Conservation (phyloP, 169 alveolate genomes). For the Cryptosporidium canis region DNA sequence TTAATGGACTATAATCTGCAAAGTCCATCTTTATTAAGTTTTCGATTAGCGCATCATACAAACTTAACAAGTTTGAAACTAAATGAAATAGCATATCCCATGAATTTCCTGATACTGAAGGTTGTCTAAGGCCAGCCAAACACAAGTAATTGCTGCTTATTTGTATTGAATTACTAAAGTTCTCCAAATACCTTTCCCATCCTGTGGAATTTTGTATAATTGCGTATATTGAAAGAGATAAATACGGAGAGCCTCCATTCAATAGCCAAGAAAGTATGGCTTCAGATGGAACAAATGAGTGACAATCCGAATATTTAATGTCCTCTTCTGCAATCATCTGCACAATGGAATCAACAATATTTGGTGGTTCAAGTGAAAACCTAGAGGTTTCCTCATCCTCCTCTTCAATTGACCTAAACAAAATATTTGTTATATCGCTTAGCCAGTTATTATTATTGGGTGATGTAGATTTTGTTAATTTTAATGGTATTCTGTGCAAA, state of each 20-base stretch:
- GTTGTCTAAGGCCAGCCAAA: not conserved
- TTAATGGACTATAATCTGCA: not conserved
- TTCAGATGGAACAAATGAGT: slow-evolving; percentile 28
- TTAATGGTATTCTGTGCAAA: not conserved
- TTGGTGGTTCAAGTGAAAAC: slow-evolving; percentile 27
- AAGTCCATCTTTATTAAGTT: not conserved
- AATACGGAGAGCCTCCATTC: slow-evolving; percentile 62
- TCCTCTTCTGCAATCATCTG: slow-evolving; percentile 38
- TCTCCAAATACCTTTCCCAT: slow-evolving; percentile 3
- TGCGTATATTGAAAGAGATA: slow-evolving; percentile 40
- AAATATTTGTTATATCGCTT: slow-evolving; percentile 48
- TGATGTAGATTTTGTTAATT: not conserved
- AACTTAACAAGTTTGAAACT: not conserved
- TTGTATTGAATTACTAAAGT: not conserved
- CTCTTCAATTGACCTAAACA: slow-evolving; percentile 69
- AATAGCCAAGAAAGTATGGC: slow-evolving; percentile 44
- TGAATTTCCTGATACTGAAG: slow-evolving; percentile 44
- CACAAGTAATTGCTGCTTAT: not conserved
- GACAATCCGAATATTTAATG: not conserved
- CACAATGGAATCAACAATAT: slow-evolving; percentile 33
- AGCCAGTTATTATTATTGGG: slow-evolving; percentile 45
- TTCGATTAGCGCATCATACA: not conserved
- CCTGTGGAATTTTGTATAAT: not conserved
- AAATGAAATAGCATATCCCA: slow-evolving; percentile 47
- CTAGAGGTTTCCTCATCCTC: slow-evolving; percentile 50